Conservation (phyloP, 2,329 filamentous ascomycete genomes). For the Sporothrix euskadiensis region DNA sequence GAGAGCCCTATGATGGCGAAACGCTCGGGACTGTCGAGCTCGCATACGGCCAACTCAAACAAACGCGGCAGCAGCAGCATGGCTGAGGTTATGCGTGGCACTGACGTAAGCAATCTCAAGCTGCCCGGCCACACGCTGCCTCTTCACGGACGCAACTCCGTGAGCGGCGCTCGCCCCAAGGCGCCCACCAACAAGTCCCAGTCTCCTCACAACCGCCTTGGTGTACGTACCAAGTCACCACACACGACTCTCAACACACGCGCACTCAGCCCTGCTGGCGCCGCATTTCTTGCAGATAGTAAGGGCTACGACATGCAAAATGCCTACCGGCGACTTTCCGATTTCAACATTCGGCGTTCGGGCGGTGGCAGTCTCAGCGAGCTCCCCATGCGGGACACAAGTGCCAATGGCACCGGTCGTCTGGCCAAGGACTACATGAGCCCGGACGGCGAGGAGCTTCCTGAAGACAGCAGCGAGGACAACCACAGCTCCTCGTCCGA, state of each 20-base stretch:
- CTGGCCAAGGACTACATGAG: slow-evolving; percentile 67
- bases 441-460: slow-evolving; percentile 65
- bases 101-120: slow-evolving; percentile 52
- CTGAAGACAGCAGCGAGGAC: slow-evolving; percentile 69
- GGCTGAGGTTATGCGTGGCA: slow-evolving; percentile 56
- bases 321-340: slow-evolving; percentile 70
- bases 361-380: slow-evolving; percentile 60
- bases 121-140: slow-evolving; percentile 47
- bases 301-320: slow-evolving; percentile 66
- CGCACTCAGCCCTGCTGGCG: slow-evolving; percentile 44
- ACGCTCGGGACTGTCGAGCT: slow-evolving; percentile 42
- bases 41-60: slow-evolving; percentile 39
- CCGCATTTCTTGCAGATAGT: slow-evolving; percentile 58
- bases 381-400: slow-evolving; percentile 55
- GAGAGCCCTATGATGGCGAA: slow-evolving; percentile 54
- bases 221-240: slow-evolving; percentile 52
- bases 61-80: slow-evolving; percentile 43
- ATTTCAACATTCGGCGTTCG: slow-evolving; percentile 66
- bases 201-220: slow-evolving; percentile 54
- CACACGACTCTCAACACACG: slow-evolving; percentile 39
- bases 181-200: slow-evolving; percentile 49
- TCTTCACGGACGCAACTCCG: slow-evolving; percentile 46
- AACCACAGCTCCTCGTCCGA: slow-evolving; percentile 55
- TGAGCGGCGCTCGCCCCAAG: slow-evolving; percentile 33
- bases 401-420: slow-evolving; percentile 49